Conservation (phyloP, 148 eudicot species). For the Suaeda aralocaspica region DNA sequence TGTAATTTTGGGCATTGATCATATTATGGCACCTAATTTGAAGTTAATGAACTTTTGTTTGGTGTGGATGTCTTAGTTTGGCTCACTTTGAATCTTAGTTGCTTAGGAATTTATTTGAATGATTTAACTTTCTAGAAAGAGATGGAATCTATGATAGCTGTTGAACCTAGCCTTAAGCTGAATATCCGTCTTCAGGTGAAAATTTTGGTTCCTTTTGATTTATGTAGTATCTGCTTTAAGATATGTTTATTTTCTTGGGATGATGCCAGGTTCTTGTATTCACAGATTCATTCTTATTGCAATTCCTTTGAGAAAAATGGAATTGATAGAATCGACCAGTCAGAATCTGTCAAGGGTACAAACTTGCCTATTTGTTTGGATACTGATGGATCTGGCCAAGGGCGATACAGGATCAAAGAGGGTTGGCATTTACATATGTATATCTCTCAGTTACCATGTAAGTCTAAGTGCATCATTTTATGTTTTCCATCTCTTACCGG, state of each 20-base stretch:
- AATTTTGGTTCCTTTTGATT: background rate
- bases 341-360: slow-evolving; percentile 26
- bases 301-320: slow-evolving; percentile 18
- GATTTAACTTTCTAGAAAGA: background rate
- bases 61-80: background rate
- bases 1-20: background rate
- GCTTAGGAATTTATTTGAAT: background rate
- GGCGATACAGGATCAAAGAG: slow-evolving; percentile 52
- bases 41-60: background rate
- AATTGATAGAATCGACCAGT: slow-evolving; percentile 18
- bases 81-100: background rate
- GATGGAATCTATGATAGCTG: background rate
- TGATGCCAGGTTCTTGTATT: slow-evolving; percentile 63
- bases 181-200: background rate
- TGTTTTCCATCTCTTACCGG: background rate
- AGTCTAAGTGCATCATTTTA: slow-evolving; percentile 23
- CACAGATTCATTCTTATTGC: slow-evolving; percentile 41
- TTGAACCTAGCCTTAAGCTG: background rate
- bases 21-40: background rate
- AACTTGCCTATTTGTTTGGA: slow-evolving; percentile 44
- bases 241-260: slow-evolving; percentile 4
- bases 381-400: slow-evolving; percentile 29
- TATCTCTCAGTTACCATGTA: slow-evolving; percentile 90
- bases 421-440: slow-evolving; percentile 85
- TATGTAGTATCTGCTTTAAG: background rate